Base-by-base conservation (phyloP, 371 early-diverging fungal species). In the Blakeslea trispora region DNA sequence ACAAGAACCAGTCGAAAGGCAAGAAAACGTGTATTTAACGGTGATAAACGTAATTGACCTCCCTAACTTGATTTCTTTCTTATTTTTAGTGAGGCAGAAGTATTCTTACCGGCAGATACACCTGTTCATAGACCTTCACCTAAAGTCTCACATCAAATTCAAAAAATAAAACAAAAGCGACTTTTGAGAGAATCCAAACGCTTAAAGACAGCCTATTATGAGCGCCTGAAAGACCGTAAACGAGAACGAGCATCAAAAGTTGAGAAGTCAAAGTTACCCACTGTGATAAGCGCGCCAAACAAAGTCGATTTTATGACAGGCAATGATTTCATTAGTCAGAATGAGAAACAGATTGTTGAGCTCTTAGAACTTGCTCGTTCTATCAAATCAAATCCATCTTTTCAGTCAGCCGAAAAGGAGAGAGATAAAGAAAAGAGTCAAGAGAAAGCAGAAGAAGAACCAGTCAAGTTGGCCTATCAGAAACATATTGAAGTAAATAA, bases 101-200 rank as follows among this genome's bases (percentile, higher is more conserved):
- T 55, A 0, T 64, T 45, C 42, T 22, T 64, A 42, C 64, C 64
- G 18, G 34, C 55, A 15, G 64, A 64, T n/a, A 64, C 64, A 42
- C 64, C 64, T 2, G 35, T 22, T 5, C 15, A 44, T 5, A 50
- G 41, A 8, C 46, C 51, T n/a, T 21, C 46, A 1, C 10, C 41
- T 15, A 41, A 47, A 24, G 45, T 37, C 1, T 6, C 35, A 7
- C 40, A 45, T 11, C 50, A 50, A 22, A 24, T 42, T 2, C 15
- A 55, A n/a, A 54, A 46, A 42, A 59, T 35, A 21, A 22, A 18
- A 23, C 24, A 50, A n/a, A 9, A 51, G 0, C 34, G 39, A 41
- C 44, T 41, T 1, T 17, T n/a, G 10, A 45, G 64, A 43, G 19
- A 55, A 5, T 0, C 55, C 2, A 34, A 13, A 15, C 50, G 64